Evolutionary conservation across 192 early-diverging fungal genomes (phyloP).

Genomic region (Gonapodya sp.): DNA sequence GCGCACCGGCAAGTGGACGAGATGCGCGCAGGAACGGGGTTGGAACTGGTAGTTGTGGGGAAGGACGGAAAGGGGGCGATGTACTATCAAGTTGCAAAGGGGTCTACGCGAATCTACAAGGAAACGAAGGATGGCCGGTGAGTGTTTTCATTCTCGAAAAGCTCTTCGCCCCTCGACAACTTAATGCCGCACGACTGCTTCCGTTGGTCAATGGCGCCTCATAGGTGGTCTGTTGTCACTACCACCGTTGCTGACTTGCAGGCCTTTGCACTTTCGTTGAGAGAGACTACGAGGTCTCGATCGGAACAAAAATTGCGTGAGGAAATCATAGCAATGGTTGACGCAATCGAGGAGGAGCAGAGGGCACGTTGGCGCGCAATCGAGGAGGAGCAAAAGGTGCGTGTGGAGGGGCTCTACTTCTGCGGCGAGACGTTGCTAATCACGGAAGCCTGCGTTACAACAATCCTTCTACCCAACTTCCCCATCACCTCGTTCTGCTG

Average conservation of each 20-base stretch:
- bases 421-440: neutral
- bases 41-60: neutral
- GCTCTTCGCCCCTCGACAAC: neutral
- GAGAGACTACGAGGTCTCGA: neutral
- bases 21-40: neutral
- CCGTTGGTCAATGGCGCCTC: neutral
- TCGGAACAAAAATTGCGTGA: neutral
- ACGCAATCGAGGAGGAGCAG: neutral
- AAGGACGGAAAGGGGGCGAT: neutral
- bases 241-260: neutral
- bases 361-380: neutral
- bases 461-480: neutral
- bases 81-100: neutral
- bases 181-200: neutral
- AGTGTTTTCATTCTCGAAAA: neutral
- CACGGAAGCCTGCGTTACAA: neutral
- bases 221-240: neutral
- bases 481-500: neutral
- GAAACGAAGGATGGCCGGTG: neutral
- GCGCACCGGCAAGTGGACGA: neutral
- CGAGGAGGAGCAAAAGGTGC: neutral
- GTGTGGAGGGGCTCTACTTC: neutral
- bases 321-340: neutral
- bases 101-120: neutral
- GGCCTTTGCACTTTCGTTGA: neutral